Evolutionary conservation across 345 rosid genomes (phyloP).

Genomic region (Litchi chinensis): DNA sequence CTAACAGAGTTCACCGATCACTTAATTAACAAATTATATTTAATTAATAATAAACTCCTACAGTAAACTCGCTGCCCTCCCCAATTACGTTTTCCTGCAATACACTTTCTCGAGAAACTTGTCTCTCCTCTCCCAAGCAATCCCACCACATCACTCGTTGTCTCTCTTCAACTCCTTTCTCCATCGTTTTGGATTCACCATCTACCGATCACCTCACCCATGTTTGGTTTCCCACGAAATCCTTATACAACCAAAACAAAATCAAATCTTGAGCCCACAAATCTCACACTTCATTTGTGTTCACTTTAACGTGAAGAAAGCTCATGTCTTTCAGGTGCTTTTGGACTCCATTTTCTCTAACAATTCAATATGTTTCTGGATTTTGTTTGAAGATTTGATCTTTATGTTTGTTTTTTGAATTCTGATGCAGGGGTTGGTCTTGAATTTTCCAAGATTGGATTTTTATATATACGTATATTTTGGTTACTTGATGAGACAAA

Average conservation of each 20-base stretch:
- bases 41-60: neutral
- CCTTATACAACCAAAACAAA: conserved; percentile 18
- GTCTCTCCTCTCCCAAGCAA: conserved; percentile 2
- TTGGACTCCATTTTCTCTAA: conserved; percentile 5
- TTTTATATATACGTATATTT: neutral
- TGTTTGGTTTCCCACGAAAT: conserved; percentile 38
- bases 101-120: conserved; percentile 17
- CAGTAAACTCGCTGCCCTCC: neutral
- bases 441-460: conserved; percentile 21
- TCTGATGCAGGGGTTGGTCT: conserved; percentile 12
- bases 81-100: neutral
- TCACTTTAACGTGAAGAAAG: conserved; percentile 8
- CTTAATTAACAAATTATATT: too few relatives aligned
- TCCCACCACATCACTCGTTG: neutral
- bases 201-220: neutral
- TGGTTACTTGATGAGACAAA: conserved; percentile 33
- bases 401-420: conserved; percentile 16
- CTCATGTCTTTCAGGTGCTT: conserved; percentile 28
- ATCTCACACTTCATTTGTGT: conserved; percentile 1
- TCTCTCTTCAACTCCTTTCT: neutral
- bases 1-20: too few relatives aligned
- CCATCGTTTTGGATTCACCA: neutral
- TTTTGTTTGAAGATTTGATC: conserved; percentile 12
- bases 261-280: conserved; percentile 21
- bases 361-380: neutral